Percentiles rank a stretch among this genome's conserved stretches.
phyloP scores from a whole-genome alignment of 768 basidiomycete genomes.

The Auricularia sp. region DNA sequence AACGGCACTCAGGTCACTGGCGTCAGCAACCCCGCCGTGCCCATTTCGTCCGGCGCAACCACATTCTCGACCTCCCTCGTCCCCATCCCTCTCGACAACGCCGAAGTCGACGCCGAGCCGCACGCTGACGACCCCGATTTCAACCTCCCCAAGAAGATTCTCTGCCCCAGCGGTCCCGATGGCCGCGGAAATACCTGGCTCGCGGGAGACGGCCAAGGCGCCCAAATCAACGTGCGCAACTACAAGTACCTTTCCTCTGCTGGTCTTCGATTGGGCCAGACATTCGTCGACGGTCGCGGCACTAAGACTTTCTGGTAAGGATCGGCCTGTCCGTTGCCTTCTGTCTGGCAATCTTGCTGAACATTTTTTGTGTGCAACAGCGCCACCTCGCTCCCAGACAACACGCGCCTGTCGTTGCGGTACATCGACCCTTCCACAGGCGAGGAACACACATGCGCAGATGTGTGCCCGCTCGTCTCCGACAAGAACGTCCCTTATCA shows the following conservation, averaged over 20 bases:
- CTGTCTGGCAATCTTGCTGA: conserved; percentile 1
- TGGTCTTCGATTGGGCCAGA: conserved; percentile 87
- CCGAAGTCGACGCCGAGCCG: conserved; percentile 49
- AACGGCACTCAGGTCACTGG: conserved; percentile 41
- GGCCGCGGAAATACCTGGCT: conserved; percentile 81
- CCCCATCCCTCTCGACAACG: conserved; percentile 52
- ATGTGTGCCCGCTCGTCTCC: conserved; percentile 69
- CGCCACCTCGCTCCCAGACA: conserved; percentile 82
- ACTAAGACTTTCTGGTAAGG: conserved; percentile 82
- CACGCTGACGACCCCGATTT: conserved; percentile 52
- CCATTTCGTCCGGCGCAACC: conserved; percentile 69
- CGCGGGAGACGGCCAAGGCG: conserved; percentile 55
- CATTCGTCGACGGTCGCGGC: conserved; percentile 67
- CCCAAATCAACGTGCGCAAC: conserved; percentile 68
- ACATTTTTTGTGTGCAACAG: conserved; percentile 20
- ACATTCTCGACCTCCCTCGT: conserved; percentile 87
- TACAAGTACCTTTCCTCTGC: conserved; percentile 62
- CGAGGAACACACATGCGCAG: conserved; percentile 65
- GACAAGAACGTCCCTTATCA: conserved; percentile 75
- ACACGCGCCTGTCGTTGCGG: conserved; percentile 61
- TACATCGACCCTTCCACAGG: conserved; percentile 71
- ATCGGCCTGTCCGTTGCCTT: background rate
- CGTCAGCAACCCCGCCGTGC: conserved; percentile 78
- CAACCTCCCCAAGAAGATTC: conserved; percentile 52
- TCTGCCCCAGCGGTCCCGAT: conserved; percentile 80